phyloP scores from a whole-genome alignment of 805 yeast species.

The Tetrapisispora fleetii region DNA sequence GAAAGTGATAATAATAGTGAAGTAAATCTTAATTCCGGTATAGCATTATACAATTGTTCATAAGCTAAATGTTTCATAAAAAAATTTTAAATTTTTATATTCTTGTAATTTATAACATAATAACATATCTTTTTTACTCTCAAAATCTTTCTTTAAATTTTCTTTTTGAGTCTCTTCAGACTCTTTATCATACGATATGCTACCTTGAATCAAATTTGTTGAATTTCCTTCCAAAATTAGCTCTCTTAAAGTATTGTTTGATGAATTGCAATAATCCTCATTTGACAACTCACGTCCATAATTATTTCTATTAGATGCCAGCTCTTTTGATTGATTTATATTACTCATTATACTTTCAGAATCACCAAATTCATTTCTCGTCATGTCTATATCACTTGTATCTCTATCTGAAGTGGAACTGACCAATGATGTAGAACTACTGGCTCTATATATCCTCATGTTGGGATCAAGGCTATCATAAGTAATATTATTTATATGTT shows the following conservation, averaged over 20 bases:
- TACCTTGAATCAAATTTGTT: background rate
- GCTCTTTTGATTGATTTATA: slow-evolving; percentile 6
- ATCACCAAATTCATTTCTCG: slow-evolving; percentile 11
- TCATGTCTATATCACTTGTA: slow-evolving; percentile 24
- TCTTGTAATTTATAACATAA: slow-evolving; percentile 15
- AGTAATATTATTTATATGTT: background rate
- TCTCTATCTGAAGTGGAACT: slow-evolving; percentile 12
- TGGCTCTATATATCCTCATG: background rate
- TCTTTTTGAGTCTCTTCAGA: slow-evolving; percentile 9
- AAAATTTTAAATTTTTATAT: slow-evolving; percentile 18
- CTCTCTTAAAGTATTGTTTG: background rate
- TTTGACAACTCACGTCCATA: no score
- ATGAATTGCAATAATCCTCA: background rate
- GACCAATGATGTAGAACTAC: slow-evolving; percentile 10
- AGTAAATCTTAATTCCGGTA: slow-evolving; percentile 1
- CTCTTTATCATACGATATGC: background rate
- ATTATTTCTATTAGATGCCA: background rate
- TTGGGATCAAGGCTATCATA: background rate
- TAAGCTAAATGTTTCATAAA: slow-evolving; percentile 22
- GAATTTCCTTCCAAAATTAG: background rate
- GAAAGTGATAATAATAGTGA: background rate
- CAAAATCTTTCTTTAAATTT: slow-evolving; percentile 11
- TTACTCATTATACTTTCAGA: slow-evolving; percentile 25
- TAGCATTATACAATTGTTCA: slow-evolving; percentile 3
- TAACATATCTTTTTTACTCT: slow-evolving; percentile 11